Evolutionary conservation across 2,329 filamentous ascomycete species (phyloP).

Genomic region (Ophiognomonia clavigignenti-juglandacearum): DNA sequence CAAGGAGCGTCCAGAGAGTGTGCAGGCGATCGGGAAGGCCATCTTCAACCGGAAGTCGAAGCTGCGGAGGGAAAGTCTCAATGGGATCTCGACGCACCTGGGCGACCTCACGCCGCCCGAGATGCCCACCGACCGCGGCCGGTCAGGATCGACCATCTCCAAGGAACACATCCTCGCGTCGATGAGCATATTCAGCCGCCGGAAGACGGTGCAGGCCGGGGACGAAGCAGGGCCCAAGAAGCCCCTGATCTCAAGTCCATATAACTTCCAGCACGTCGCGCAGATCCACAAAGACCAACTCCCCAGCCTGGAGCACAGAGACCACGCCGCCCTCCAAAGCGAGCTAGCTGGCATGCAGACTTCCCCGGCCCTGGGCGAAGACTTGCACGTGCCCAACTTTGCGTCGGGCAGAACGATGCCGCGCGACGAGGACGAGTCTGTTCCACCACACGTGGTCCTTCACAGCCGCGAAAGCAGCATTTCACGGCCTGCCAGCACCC

Average conservation of each 20-base stretch:
- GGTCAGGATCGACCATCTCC: conserved; percentile 18
- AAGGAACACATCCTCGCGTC: conserved; percentile 10
- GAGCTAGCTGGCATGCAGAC: conserved; percentile 39
- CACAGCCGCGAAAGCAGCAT: conserved; percentile 18
- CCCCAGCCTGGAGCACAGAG: conserved; percentile 34
- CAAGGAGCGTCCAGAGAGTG: conserved; percentile 52
- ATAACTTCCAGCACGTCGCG: conserved; percentile 63
- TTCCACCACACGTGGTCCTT: conserved; percentile 14
- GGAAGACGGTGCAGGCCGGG: conserved; percentile 34
- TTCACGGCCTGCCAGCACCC: conserved; percentile 22
- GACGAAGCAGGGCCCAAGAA: conserved; percentile 32
- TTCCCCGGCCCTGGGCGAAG: conserved; percentile 32
- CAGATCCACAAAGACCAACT: conserved; percentile 50
- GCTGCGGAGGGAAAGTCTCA: conserved; percentile 47
- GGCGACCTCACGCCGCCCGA: conserved; percentile 30
- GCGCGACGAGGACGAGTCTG: conserved; percentile 11
- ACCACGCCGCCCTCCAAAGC: conserved; percentile 36
- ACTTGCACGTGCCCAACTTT: conserved; percentile 42
- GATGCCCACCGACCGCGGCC: conserved; percentile 19
- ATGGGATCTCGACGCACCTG: conserved; percentile 44
- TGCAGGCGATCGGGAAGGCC: conserved; percentile 54
- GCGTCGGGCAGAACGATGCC: conserved; percentile 33
- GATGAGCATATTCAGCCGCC: conserved; percentile 40
- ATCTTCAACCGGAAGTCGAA: conserved; percentile 53
- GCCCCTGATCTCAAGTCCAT: conserved; percentile 56